phyloP scores from a whole-genome alignment of 2,329 filamentous ascomycete species.

The Penicillium sclerotigenum region DNA sequence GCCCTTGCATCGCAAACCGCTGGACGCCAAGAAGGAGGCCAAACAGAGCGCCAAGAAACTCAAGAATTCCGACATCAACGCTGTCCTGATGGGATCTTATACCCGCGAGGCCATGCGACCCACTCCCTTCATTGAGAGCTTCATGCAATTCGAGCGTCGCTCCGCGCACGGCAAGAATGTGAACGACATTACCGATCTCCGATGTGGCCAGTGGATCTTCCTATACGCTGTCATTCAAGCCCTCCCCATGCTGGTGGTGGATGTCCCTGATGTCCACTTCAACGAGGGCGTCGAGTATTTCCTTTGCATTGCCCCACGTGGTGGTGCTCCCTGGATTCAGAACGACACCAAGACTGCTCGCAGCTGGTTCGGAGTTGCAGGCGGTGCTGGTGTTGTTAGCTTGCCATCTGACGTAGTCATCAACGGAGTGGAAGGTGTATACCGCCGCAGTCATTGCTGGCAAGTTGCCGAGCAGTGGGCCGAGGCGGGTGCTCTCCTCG shows the following conservation, averaged over 20 bases:
- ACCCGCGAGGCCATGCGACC: conserved; percentile 66
- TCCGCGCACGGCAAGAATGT: conserved; percentile 43
- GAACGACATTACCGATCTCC: conserved; percentile 46
- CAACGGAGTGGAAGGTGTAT: conserved; percentile 65
- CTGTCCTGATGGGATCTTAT: conserved; percentile 75
- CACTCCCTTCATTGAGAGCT: conserved; percentile 47
- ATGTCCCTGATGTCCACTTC: conserved; percentile 46
- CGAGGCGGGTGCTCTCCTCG: conserved; percentile 38
- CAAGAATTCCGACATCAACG: conserved; percentile 72
- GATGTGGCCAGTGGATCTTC: conserved; percentile 53
- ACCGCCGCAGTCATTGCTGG: conserved; percentile 69
- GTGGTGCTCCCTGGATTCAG: conserved; percentile 49
- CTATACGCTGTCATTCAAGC: conserved; percentile 51
- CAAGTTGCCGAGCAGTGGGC: conserved; percentile 61
- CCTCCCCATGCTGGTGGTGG: conserved; percentile 49
- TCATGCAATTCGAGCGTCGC: conserved; percentile 49
- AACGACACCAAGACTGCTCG: conserved; percentile 45
- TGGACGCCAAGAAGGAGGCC: conserved; percentile 69
- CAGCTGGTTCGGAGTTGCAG: conserved; percentile 56
- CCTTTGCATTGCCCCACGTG: conserved; percentile 49
- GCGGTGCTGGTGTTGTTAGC: conserved; percentile 59
- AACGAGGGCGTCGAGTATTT: conserved; percentile 50
- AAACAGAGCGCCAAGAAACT: conserved; percentile 70
- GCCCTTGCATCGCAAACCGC: conserved; percentile 60
- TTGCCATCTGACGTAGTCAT: conserved; percentile 63